Evolutionary conservation across 192 early-diverging fungal species (phyloP), one percentile per base, ranked within the genome.

Genomic region (Podila clonocystis): DNA sequence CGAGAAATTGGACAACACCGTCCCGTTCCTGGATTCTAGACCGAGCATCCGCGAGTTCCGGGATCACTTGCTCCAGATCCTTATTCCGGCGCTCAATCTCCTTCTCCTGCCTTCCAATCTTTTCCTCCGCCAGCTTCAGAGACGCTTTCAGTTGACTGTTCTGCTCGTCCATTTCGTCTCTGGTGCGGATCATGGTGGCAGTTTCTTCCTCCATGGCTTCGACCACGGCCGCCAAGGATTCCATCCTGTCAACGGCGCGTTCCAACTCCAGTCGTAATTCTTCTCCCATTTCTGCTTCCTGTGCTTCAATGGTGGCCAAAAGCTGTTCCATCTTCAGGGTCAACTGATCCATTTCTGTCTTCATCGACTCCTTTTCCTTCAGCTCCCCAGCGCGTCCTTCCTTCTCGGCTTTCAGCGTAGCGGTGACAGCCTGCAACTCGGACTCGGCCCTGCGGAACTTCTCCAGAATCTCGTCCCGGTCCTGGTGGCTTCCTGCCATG

Each of bases 21-120:
- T 61, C 28, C 26, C 72, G 60, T 41, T 72, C 70, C 31, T 72
- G 61, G 7, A 62, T 34, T 19, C 60, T 63, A 1, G 55, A 34
- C 45, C 55, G 48, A 6, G 33, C 41, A 0, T 58, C 61, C 2
- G 62, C 65, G 15, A 79, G 65, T 2, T 79, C 76, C 22, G 22
- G 22, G 0, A 33, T 58, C 45, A 62, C 68, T 13, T 19, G n/a
- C 9, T 48, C 33, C 30, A 79, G 61, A 22, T 79, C 76, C 19
- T 65, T 34, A 29, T 79, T 65, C 26, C 71, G 36, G 7, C 45
- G 34, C 8, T 30, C 60, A 3, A 68, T 29, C 19, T 33, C 28
- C 41, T 79, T 72, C n/a, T 64, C 55, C 22, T 49, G 50, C 30
- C 55, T 33, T 17, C 33, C 49, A 5, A 31, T 9, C 29, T 48